Evolutionary conservation across 495 filamentous ascomycete species (phyloP).

Genomic region (Annulohypoxylon nitens): DNA sequence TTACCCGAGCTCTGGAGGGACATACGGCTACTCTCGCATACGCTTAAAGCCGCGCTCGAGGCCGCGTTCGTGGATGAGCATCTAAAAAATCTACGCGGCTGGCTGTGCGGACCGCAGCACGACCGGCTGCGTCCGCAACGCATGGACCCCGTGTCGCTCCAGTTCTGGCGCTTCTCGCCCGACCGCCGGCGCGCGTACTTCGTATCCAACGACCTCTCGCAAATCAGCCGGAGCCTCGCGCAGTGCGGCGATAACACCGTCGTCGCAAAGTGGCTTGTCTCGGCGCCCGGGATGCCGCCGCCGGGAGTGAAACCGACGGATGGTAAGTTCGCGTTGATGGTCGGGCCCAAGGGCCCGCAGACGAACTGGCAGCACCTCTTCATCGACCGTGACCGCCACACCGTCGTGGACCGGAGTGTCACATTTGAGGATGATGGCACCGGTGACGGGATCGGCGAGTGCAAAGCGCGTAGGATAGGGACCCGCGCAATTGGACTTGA

Average conservation of each 20-base stretch:
- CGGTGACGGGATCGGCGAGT: not conserved
- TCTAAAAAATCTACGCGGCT: constrained; percentile 26
- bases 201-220: constrained; percentile 19
- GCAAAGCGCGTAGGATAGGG: not conserved
- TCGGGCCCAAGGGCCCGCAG: constrained; percentile 31
- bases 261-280: constrained; percentile 35
- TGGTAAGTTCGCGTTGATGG: constrained; percentile 14
- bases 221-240: constrained; percentile 14
- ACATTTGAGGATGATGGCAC: constrained; percentile 28
- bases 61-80: constrained; percentile 38
- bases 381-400: constrained; percentile 32
- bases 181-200: constrained; percentile 34
- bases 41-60: constrained; percentile 34
- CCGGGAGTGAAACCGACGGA: constrained; percentile 23
- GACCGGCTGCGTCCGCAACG: not conserved
- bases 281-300: constrained; percentile 33
- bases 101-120: constrained; percentile 30
- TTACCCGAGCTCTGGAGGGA: constrained; percentile 27
- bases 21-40: constrained; percentile 33
- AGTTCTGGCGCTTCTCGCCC: constrained; percentile 28
- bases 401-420: constrained; percentile 26
- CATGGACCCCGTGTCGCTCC: constrained; percentile 18
- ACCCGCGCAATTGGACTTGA: constrained; percentile 29
- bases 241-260: constrained; percentile 34
- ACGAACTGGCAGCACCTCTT: constrained; percentile 39